Evolutionary conservation across 805 yeast genomes (phyloP).

Genomic region (Starmerella davenportii): DNA sequence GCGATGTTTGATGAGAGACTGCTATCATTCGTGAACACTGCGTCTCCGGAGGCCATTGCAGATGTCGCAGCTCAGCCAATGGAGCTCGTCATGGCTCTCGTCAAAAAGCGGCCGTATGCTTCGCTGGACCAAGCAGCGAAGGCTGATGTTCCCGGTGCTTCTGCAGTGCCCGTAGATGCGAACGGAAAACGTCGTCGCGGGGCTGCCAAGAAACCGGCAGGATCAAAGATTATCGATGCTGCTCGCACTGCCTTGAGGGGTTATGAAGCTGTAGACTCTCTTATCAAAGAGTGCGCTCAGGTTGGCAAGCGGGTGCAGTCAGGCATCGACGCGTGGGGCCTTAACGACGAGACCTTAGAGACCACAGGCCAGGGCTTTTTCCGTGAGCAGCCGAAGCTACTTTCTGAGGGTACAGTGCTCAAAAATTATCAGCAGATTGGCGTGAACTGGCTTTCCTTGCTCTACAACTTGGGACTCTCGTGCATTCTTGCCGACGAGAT

Average conservation of each 20-base stretch:
- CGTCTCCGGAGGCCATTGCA: slow-evolving; percentile 53
- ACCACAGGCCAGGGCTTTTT: slow-evolving; percentile 27
- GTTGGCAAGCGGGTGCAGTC: slow-evolving; percentile 53
- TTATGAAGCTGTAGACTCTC: slow-evolving; percentile 85
- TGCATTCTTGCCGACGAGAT: slow-evolving; percentile 96
- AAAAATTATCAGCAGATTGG: slow-evolving; percentile 96
- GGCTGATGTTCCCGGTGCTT: slow-evolving; percentile 31
- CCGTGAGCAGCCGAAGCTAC: slow-evolving; percentile 49
- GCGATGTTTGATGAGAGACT: slow-evolving; percentile 44
- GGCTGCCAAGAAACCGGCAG: slow-evolving; percentile 38
- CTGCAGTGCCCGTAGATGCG: slow-evolving; percentile 15
- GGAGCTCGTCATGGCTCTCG: slow-evolving; percentile 42
- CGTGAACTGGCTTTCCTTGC: slow-evolving; percentile 70
- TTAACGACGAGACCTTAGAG: slow-evolving; percentile 51
- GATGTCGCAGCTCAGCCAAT: slow-evolving; percentile 64
- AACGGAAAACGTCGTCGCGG: slow-evolving; percentile 23
- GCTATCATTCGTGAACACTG: slow-evolving; percentile 60
- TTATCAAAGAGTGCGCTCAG: slow-evolving; percentile 64
- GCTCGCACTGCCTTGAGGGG: slow-evolving; percentile 60
- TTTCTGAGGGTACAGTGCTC: slow-evolving; percentile 46
- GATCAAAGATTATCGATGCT: slow-evolving; percentile 56
- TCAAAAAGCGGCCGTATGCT: slow-evolving; percentile 52
- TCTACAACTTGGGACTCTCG: slow-evolving; percentile 62
- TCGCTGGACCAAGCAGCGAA: slow-evolving; percentile 42
- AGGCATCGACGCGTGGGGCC: slow-evolving; percentile 79